A percentile compares a stretch with the other conserved stretches of the same genome.
Conservation (phyloP, 768 basidiomycete species). For the Collybia mongolica region DNA sequence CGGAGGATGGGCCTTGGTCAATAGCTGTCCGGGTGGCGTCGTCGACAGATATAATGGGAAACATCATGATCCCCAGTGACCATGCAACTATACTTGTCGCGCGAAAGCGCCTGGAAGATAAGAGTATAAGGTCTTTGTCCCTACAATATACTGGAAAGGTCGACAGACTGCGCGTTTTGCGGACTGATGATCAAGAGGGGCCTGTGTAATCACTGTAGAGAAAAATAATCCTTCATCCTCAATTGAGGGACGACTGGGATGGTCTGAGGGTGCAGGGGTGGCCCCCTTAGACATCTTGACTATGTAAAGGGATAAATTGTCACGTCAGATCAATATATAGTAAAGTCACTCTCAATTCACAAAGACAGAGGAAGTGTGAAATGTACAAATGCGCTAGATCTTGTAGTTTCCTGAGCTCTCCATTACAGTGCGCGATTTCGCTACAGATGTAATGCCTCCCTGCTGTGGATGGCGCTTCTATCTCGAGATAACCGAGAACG, state of each 20-base stretch:
- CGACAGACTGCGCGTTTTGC: conserved; percentile 13
- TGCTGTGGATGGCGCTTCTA: too few relatives aligned
- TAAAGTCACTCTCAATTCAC: too few relatives aligned
- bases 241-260: conserved; percentile 16
- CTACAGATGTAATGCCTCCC: too few relatives aligned
- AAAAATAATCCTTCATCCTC: conserved; percentile 4
- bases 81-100: conserved; percentile 20
- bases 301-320: not conserved
- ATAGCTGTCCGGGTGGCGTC: too few relatives aligned
- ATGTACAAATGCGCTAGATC: too few relatives aligned
- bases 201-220: conserved; percentile 4
- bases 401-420: too few relatives aligned
- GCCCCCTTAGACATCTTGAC: conserved; percentile 12
- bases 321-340: too few relatives aligned
- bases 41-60: too few relatives aligned
- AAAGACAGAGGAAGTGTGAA: too few relatives aligned
- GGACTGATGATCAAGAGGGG: conserved; percentile 5
- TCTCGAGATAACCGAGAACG: too few relatives aligned
- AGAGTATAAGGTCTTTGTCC: not conserved
- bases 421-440: too few relatives aligned
- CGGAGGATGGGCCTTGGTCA: too few relatives aligned
- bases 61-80: conserved; percentile 1
- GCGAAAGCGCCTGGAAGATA: conserved; percentile 16
- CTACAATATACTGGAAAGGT: conserved; percentile 3
- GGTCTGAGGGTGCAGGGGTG: conserved; percentile 16